These are phyloP conservation scores for Pseudogymnoascus sp. DNA, from an alignment of 2,329 filamentous ascomycete genomes.

Conservation along the genomic window DNA sequence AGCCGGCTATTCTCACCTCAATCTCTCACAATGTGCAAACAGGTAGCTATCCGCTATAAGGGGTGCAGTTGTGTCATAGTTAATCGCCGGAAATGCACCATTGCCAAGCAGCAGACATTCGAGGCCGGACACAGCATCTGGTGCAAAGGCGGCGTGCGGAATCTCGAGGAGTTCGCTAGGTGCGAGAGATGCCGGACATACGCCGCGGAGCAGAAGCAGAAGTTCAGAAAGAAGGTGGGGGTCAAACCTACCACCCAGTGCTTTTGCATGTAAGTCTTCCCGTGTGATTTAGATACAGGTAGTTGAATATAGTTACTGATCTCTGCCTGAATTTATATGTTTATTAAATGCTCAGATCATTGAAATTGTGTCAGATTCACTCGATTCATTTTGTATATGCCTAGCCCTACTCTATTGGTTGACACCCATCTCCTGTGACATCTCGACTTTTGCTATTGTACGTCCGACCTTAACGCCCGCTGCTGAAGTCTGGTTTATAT, in stretches of 20 bases:
- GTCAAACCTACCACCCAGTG: not conserved
- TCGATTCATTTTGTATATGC: not conserved
- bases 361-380: not conserved
- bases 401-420: not conserved
- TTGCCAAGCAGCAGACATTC: not conserved
- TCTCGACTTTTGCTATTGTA: not conserved
- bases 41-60: not conserved
- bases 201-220: not conserved
- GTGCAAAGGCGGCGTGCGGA: not conserved
- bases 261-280: not conserved
- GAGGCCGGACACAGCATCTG: not conserved
- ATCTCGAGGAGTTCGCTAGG: not conserved
- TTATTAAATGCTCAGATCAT: not conserved
- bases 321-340: not conserved
- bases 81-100: not conserved
- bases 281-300: not conserved
- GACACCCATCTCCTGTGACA: not conserved
- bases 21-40: not conserved
- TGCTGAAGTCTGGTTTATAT: conserved; percentile 55
- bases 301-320: not conserved
- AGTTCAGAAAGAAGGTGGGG: not conserved
- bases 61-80: not conserved
- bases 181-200: not conserved
- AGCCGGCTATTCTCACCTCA: not conserved
- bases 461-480: conserved; percentile 16